Evolutionary conservation across 495 filamentous ascomycete genomes (phyloP).

Genomic region (Aspergillus olivimuriae): DNA sequence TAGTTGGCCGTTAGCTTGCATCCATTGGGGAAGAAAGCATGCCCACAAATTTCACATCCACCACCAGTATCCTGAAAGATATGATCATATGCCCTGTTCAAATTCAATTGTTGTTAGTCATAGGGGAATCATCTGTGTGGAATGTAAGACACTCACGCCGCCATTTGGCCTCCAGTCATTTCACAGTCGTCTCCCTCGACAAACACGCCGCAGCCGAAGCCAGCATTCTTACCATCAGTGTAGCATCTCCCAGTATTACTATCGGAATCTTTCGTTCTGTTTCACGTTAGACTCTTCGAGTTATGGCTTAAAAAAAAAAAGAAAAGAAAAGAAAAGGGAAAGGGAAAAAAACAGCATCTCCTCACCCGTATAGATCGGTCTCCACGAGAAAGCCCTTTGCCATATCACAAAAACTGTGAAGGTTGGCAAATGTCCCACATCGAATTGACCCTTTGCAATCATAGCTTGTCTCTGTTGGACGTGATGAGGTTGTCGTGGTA

Average conservation of each 20-base stretch:
- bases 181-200: slow-evolving; percentile 8
- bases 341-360: too few species aligned
- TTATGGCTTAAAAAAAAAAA: too few species aligned
- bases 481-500: neutral
- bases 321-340: too few species aligned
- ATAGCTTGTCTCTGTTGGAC: neutral
- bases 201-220: slow-evolving; percentile 9
- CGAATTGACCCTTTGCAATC: neutral
- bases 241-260: slow-evolving; percentile 4
- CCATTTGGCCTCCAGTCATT: neutral
- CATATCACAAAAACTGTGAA: slow-evolving; percentile 6
- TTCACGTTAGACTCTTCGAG: neutral
- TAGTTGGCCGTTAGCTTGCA: slow-evolving; percentile 4
- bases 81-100: slow-evolving; percentile 8
- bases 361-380: slow-evolving; percentile 2
- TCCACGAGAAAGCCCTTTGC: slow-evolving; percentile 2
- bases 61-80: neutral
- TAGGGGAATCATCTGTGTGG: too few species aligned
- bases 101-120: too few species aligned
- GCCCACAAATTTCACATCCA: slow-evolving; percentile 9
- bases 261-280: neutral
- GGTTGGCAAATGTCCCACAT: slow-evolving; percentile 2
- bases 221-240: slow-evolving; percentile 5
- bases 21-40: slow-evolving; percentile 1
- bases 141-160: slow-evolving; percentile 11